Percentiles rank a stretch among this genome's conserved stretches.
Conservation (phyloP, 108 stramenopile species). For the Phaeodactylum tricornutum region DNA sequence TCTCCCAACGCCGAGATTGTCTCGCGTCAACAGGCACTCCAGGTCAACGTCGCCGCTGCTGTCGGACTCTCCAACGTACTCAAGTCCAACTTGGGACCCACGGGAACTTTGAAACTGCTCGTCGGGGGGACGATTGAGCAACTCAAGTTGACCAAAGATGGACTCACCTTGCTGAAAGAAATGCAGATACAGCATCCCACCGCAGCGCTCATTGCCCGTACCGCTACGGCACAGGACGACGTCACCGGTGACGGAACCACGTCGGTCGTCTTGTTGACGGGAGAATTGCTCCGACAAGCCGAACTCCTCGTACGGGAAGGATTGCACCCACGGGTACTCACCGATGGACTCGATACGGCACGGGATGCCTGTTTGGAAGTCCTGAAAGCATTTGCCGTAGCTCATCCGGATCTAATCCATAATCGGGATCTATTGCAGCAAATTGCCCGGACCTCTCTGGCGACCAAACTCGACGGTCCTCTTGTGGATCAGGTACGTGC, state of each 20-base stretch:
- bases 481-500: slow-evolving; percentile 38
- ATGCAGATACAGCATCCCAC: slow-evolving; percentile 99
- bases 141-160: slow-evolving; percentile 99
- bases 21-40: slow-evolving; percentile 75
- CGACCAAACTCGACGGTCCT: slow-evolving; percentile 91
- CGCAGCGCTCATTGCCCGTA: slow-evolving; percentile 95
- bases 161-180: slow-evolving; percentile 95
- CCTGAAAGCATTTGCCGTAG: slow-evolving; percentile 70
- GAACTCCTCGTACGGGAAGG: slow-evolving; percentile 91
- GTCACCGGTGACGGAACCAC: slow-evolving; percentile 98
- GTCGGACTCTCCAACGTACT: slow-evolving; percentile 87
- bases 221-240: slow-evolving; percentile 96
- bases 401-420: slow-evolving; percentile 22
- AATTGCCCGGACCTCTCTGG: slow-evolving; percentile 87
- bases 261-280: slow-evolving; percentile 89
- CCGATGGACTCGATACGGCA: slow-evolving; percentile 95
- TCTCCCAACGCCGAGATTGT: slow-evolving; percentile 96
- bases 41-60: slow-evolving; percentile 94
- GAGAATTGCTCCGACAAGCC: slow-evolving; percentile 94
- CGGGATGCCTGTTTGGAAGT: slow-evolving; percentile 78
- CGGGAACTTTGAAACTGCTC: slow-evolving; percentile 97
- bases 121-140: slow-evolving; percentile 96
- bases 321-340: slow-evolving; percentile 93
- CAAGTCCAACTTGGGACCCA: slow-evolving; percentile 91
- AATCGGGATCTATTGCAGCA: slow-evolving; percentile 83